Evolutionary conservation across 495 filamentous ascomycete genomes (phyloP).

Genomic region (Chaetomidium leptoderma): DNA sequence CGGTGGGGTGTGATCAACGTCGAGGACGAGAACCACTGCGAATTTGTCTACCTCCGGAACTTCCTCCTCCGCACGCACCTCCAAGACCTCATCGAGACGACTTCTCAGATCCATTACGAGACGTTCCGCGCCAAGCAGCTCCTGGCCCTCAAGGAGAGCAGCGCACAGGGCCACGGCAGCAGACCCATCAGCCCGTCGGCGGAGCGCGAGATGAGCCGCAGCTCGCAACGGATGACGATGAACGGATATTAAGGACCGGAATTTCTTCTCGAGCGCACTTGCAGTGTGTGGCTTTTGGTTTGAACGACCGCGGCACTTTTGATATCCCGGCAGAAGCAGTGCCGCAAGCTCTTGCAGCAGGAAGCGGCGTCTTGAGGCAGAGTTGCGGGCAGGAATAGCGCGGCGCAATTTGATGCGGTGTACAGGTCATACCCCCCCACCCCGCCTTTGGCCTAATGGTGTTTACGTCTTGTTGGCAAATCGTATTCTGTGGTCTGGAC

Average conservation of each 20-base stretch:
- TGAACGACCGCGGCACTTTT: slow-evolving; percentile 16
- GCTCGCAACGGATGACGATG: slow-evolving; percentile 94
- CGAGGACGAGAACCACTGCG: slow-evolving; percentile 98
- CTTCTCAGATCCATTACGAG: slow-evolving; percentile 99
- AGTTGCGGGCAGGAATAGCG: slow-evolving; percentile 22
- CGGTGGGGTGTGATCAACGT: slow-evolving; percentile 99
- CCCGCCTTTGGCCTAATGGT: slow-evolving; percentile 34
- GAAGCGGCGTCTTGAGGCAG: slow-evolving; percentile 13
- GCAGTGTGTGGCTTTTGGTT: background rate
- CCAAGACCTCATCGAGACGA: slow-evolving; percentile 97
- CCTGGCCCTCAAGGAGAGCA: slow-evolving; percentile 95
- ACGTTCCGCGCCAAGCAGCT: slow-evolving; percentile 99
- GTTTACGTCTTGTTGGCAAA: slow-evolving; percentile 31
- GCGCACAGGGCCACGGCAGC: slow-evolving; percentile 79
- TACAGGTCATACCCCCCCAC: slow-evolving; percentile 28
- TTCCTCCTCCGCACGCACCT: slow-evolving; percentile 96
- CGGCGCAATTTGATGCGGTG: slow-evolving; percentile 23
- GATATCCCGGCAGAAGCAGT: slow-evolving; percentile 22
- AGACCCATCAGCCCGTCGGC: slow-evolving; percentile 91
- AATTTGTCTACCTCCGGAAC: slow-evolving; percentile 96
- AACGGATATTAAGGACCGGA: slow-evolving; percentile 72
- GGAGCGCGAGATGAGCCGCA: slow-evolving; percentile 91
- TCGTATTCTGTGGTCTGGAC: slow-evolving; percentile 29
- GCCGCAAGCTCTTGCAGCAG: slow-evolving; percentile 5
- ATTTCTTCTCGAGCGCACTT: background rate